Conservation (phyloP, 352 stramenopile genomes). For the Phytopythium helicoides region DNA sequence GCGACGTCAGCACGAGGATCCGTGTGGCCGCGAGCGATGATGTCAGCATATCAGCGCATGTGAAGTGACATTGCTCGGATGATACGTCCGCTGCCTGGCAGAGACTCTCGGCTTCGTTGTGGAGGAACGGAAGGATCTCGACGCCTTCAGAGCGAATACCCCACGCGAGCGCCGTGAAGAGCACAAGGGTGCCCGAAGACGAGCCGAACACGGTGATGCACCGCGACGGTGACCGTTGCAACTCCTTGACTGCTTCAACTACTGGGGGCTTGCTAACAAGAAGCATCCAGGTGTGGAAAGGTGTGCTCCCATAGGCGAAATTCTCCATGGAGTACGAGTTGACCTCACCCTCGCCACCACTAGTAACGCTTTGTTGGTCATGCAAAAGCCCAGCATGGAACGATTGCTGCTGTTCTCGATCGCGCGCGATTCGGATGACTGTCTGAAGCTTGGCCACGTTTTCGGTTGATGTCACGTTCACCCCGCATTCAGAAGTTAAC, state of each 20-base stretch:
- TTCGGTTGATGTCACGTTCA: background rate
- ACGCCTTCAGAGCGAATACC: constrained; percentile 30
- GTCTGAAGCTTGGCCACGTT: background rate
- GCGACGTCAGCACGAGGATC: constrained; percentile 53
- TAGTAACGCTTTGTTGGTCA: constrained; percentile 18
- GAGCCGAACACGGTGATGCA: constrained; percentile 47
- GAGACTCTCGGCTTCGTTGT: constrained; percentile 19
- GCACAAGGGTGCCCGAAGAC: constrained; percentile 50
- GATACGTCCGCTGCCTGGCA: constrained; percentile 10
- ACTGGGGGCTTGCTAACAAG: constrained; percentile 23
- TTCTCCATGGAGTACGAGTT: constrained; percentile 38
- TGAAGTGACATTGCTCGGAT: constrained; percentile 18
- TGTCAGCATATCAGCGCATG: constrained; percentile 43
- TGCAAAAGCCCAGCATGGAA: constrained; percentile 29
- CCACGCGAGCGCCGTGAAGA: constrained; percentile 38
- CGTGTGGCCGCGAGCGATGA: constrained; percentile 17
- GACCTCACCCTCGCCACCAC: background rate
- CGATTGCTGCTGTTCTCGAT: constrained; percentile 26
- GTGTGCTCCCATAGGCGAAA: constrained; percentile 59
- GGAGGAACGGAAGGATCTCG: constrained; percentile 53
- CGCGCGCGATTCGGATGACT: constrained; percentile 21
- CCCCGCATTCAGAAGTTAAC: background rate
- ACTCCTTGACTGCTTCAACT: constrained; percentile 5
- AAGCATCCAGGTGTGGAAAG: constrained; percentile 41
- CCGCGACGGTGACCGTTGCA: constrained; percentile 2